Conservation (phyloP, 331 rosid genomes). For the Phaseolus coccineus region DNA sequence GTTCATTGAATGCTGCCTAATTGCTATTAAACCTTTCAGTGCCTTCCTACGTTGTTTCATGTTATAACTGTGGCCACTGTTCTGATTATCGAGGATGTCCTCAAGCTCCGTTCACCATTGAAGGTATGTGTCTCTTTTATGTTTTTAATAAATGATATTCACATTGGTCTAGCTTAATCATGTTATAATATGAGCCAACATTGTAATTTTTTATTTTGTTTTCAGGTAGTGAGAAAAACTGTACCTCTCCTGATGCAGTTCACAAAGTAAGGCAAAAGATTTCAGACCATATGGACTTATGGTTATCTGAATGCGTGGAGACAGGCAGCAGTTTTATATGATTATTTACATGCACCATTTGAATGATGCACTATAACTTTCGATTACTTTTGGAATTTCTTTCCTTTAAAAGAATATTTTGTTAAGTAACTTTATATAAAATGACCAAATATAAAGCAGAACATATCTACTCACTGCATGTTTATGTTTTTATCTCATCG, state of each 20-base stretch:
- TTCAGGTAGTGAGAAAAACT: conserved; percentile 74
- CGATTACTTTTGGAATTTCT: conserved; percentile 6
- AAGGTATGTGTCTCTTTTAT: conserved; percentile 58
- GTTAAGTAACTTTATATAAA: no score
- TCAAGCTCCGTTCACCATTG: conserved; percentile 68
- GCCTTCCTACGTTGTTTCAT: conserved; percentile 80
- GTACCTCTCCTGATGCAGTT: conserved; percentile 86
- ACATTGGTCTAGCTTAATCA: no score
- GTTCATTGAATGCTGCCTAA: conserved; percentile 33
- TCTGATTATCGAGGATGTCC: conserved; percentile 92
- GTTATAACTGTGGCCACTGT: conserved; percentile 91
- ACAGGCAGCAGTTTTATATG: conserved; percentile 50
- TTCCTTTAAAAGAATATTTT: conserved; percentile 6
- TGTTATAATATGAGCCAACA: neutral
- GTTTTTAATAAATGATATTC: no score
- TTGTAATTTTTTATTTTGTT: conserved; percentile 23
- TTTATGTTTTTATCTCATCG: no score
- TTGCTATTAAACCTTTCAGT: conserved; percentile 59
- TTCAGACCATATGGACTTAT: conserved; percentile 73
- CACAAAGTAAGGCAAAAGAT: conserved; percentile 85
- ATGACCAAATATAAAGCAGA: no score
- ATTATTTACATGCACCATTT: conserved; percentile 15
- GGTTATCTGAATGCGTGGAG: conserved; percentile 80
- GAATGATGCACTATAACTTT: conserved; percentile 24
- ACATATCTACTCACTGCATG: no score